phyloP scores from a whole-genome alignment of 768 basidiomycete genomes.

The Boletellus sp. region DNA sequence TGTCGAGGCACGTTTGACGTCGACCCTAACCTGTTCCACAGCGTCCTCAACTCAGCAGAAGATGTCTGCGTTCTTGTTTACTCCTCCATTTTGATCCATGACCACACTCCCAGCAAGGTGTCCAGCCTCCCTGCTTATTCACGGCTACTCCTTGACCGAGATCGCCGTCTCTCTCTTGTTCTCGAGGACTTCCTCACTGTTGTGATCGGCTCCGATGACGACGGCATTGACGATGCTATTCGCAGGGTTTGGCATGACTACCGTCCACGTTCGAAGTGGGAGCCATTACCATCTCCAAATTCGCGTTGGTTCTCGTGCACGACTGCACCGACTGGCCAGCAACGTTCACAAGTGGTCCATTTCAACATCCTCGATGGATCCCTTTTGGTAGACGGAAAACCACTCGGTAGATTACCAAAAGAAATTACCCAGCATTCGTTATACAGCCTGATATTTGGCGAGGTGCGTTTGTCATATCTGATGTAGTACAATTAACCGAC shows the following conservation, averaged over 20 bases:
- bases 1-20: too few relatives aligned
- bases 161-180: conserved; percentile 30
- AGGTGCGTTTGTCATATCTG: conserved; percentile 2
- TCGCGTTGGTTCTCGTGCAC: conserved; percentile 29
- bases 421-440: conserved; percentile 9
- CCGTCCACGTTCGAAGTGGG: conserved; percentile 25
- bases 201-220: conserved; percentile 7
- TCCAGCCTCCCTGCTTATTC: conserved; percentile 5
- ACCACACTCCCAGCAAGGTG: conserved; percentile 25
- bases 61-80: too few relatives aligned
- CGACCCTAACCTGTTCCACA: too few relatives aligned
- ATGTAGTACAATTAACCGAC: neutral
- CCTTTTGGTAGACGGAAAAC: conserved; percentile 41
- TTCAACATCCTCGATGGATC: conserved; percentile 40
- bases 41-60: too few relatives aligned
- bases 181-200: conserved; percentile 22
- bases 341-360: conserved; percentile 29
- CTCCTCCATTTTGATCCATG: conserved; percentile 3
- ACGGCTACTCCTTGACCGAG: conserved; percentile 26
- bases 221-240: conserved; percentile 32
- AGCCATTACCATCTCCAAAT: conserved; percentile 10
- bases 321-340: conserved; percentile 14
- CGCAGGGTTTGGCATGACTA: conserved; percentile 31
- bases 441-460: conserved; percentile 20
- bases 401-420: conserved; percentile 26